Conservation (phyloP, 2,329 filamentous ascomycete species). For the Cladosporium sp. region DNA sequence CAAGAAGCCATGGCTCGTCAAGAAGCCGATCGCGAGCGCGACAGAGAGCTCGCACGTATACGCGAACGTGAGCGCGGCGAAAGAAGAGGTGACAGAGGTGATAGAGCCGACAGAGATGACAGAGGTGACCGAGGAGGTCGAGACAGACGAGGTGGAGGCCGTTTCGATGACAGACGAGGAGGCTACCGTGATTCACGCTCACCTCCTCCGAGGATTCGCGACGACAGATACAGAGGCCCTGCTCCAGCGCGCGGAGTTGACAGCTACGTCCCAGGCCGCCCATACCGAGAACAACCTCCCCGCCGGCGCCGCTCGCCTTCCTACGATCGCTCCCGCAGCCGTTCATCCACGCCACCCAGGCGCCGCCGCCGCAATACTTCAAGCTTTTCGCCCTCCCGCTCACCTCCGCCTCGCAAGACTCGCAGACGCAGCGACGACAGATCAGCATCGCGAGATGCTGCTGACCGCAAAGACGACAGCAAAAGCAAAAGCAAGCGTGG, state of each 20-base stretch:
- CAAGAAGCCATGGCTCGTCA: constrained; percentile 69
- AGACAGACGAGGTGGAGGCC: constrained; percentile 33
- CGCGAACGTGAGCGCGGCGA: constrained; percentile 58
- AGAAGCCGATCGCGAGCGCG: constrained; percentile 66
- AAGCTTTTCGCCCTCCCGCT: not conserved
- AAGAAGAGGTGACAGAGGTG: constrained; percentile 44
- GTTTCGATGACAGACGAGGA: constrained; percentile 46
- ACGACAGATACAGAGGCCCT: constrained; percentile 41
- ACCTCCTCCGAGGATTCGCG: constrained; percentile 47
- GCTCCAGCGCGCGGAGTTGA: constrained; percentile 51
- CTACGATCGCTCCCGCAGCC: constrained; percentile 13
- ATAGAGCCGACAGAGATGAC: constrained; percentile 41
- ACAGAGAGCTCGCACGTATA: constrained; percentile 64
- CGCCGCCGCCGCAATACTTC: constrained; percentile 10
- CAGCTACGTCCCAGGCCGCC: constrained; percentile 52
- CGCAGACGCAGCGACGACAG: constrained; percentile 7
- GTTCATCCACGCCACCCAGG: constrained; percentile 1
- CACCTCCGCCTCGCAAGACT: constrained; percentile 8
- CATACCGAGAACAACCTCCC: constrained; percentile 35
- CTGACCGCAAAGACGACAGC: constrained; percentile 4
- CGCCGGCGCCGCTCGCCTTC: constrained; percentile 30
- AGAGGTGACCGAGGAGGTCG: constrained; percentile 49
- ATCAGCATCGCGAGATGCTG: not conserved
- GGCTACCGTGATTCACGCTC: constrained; percentile 48
- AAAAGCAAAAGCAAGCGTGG: constrained; percentile 10